Percentiles rank a stretch among this genome's conserved stretches.
Evolutionary conservation across 1,139 yeast species (phyloP).

Genomic region (Debaryomyces sp.): DNA sequence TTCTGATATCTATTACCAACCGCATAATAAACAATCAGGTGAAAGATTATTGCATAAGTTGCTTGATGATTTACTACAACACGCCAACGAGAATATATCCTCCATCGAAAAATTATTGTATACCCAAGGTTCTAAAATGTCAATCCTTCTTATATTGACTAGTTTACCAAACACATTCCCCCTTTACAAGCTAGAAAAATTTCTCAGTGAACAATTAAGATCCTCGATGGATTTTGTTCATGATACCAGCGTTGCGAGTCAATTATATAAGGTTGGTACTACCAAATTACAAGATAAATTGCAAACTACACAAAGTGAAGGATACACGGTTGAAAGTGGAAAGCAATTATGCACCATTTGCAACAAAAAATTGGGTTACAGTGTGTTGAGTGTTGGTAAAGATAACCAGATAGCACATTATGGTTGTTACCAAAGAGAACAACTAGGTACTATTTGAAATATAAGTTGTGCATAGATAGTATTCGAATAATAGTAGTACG

Average conservation of each 20-base stretch:
- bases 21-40: conserved; percentile 43
- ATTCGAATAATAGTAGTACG: neutral
- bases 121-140: conserved; percentile 57
- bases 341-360: conserved; percentile 60
- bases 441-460: neutral
- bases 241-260: conserved; percentile 32
- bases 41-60: conserved; percentile 37
- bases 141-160: conserved; percentile 51
- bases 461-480: neutral
- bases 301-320: conserved; percentile 38
- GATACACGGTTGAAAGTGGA: conserved; percentile 39
- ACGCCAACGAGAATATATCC: conserved; percentile 31
- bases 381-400: conserved; percentile 59
- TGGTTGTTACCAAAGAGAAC: conserved; percentile 47
- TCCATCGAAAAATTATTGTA: conserved; percentile 48
- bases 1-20: conserved; percentile 45
- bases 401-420: conserved; percentile 66
- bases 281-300: conserved; percentile 38
- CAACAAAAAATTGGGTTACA: conserved; percentile 59
- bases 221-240: conserved; percentile 26
- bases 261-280: conserved; percentile 41
- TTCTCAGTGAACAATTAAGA: conserved; percentile 52
- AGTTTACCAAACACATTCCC: conserved; percentile 55
- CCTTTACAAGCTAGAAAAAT: conserved; percentile 44
- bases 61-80: conserved; percentile 41